Evolutionary conservation across 2,329 filamentous ascomycete genomes (phyloP).

Genomic region (Aspergillus clavatus): DNA sequence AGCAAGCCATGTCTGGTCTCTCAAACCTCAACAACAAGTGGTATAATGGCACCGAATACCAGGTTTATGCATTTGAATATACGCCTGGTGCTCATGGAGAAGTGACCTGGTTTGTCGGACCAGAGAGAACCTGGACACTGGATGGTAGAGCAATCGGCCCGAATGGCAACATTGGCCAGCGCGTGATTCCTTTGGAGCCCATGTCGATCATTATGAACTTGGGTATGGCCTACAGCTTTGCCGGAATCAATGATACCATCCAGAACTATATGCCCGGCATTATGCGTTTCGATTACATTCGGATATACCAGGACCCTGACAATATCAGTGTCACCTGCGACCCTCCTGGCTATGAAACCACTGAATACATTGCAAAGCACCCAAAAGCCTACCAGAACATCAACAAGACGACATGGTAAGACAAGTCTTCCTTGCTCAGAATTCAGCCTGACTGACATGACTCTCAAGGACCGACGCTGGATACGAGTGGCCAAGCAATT

Average conservation of each 20-base stretch:
- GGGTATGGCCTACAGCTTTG: slow-evolving; percentile 65
- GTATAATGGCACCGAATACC: slow-evolving; percentile 62
- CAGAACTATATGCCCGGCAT: slow-evolving; percentile 55
- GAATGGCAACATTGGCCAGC: slow-evolving; percentile 65
- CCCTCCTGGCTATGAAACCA: slow-evolving; percentile 62
- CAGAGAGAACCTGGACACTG: slow-evolving; percentile 61
- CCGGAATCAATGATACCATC: slow-evolving; percentile 56
- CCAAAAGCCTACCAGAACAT: slow-evolving; percentile 57
- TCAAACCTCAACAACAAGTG: slow-evolving; percentile 61
- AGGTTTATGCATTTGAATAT: slow-evolving; percentile 61
- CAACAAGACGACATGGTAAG: slow-evolving; percentile 61
- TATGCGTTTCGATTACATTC: slow-evolving; percentile 65
- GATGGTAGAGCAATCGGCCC: slow-evolving; percentile 56
- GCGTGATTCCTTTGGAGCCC: slow-evolving; percentile 62
- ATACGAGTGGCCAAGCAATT: slow-evolving; percentile 59
- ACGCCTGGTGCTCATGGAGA: slow-evolving; percentile 55
- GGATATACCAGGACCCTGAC: slow-evolving; percentile 63
- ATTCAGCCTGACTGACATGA: not conserved
- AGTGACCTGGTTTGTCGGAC: slow-evolving; percentile 65
- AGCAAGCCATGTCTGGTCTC: slow-evolving; percentile 59
- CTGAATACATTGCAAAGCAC: slow-evolving; percentile 61
- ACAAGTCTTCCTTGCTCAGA: not conserved
- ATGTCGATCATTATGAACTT: slow-evolving; percentile 65
- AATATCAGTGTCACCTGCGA: slow-evolving; percentile 61
- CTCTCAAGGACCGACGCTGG: slow-evolving; percentile 43